Evolutionary conservation across 2,329 filamentous ascomycete genomes (phyloP).

Genomic region (Nemania abortiva): DNA sequence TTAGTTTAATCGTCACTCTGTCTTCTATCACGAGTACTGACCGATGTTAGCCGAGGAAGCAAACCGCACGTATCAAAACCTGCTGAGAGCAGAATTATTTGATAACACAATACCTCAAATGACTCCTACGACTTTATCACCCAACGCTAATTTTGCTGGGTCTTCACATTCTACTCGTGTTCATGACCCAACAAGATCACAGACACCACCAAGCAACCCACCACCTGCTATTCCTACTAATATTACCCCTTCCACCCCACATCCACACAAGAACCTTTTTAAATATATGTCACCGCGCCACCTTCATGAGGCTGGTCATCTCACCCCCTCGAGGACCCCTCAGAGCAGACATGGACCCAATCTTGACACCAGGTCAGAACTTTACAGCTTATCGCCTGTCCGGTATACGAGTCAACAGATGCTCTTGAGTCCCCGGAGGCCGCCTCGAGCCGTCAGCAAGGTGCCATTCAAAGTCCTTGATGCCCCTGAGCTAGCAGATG

Average conservation of each 20-base stretch:
- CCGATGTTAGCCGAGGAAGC: constrained; percentile 81
- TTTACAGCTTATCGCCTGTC: constrained; percentile 95
- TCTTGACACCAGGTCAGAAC: constrained; percentile 87
- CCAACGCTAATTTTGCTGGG: constrained; percentile 65
- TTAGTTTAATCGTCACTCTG: constrained; percentile 57
- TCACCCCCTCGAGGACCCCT: constrained; percentile 89
- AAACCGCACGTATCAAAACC: constrained; percentile 88
- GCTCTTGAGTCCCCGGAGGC: constrained; percentile 88
- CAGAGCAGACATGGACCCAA: constrained; percentile 90
- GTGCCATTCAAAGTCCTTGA: constrained; percentile 98
- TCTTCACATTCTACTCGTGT: constrained; percentile 65
- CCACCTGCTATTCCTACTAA: constrained; percentile 75
- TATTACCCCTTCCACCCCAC: constrained; percentile 91
- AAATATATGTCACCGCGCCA: constrained; percentile 85
- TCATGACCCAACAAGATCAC: constrained; percentile 77
- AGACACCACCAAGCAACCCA: constrained; percentile 81
- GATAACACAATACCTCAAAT: constrained; percentile 88
- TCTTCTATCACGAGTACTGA: constrained; percentile 41
- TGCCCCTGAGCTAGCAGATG: constrained; percentile 93
- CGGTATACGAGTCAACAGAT: constrained; percentile 93
- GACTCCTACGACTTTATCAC: constrained; percentile 72
- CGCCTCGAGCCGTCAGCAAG: constrained; percentile 91
- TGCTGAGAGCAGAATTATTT: constrained; percentile 92
- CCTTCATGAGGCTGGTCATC: constrained; percentile 79
- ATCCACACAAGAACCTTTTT: constrained; percentile 97